Base-by-base conservation (phyloP, 108 stramenopile species). In the Fragilaria crotonensis region DNA sequence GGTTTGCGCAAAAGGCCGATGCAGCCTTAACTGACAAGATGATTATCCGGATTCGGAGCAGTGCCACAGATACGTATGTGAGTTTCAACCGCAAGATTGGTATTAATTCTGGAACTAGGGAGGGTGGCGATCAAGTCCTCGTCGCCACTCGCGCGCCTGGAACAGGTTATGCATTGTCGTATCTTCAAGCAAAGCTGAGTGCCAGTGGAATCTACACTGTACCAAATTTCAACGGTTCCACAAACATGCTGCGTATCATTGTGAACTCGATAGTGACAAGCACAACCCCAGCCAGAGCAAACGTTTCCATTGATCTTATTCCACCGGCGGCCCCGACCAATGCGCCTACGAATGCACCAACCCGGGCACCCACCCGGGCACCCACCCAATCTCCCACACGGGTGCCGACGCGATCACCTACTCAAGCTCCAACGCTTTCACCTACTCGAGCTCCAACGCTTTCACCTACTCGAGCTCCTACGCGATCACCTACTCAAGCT, bases 141-240 rank as follows among this genome's bases (percentile, higher is more conserved):
- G 47, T 60, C 7, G 26, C 51, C 21, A 52, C 3, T 2, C 22
- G 51, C 2, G 4, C 18, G 22, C 22, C 3, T 5, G 51, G 51
- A 3, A 52, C 51, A 52, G 51, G 51, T 2, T 23, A 3, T 2
- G 51, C 51, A 26, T 21, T 3, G 18, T 52, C 51, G 25, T 26
- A 25, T 21, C 25, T 52, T 23, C 25, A 26, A 26, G 22, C 51
- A 23, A 25, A 52, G 4, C 2, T 52, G 25, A 25, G 51, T 2
- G 11, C 25, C 3, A 25, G 25, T 25, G 22, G 18, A 1, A 2
- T 2, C 3, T 52, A 52, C 11, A 3, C 51, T 11, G 58, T 76
- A 28, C 22, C 58, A 21, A 66, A 67, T 2, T 76, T 57, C 30
- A 7, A 22, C 23, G 57, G 66, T 5, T 47, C 11, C 14, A 41